Conservation (phyloP, 2,329 filamentous ascomycete genomes). For the Ophiocordyceps robertsii region DNA sequence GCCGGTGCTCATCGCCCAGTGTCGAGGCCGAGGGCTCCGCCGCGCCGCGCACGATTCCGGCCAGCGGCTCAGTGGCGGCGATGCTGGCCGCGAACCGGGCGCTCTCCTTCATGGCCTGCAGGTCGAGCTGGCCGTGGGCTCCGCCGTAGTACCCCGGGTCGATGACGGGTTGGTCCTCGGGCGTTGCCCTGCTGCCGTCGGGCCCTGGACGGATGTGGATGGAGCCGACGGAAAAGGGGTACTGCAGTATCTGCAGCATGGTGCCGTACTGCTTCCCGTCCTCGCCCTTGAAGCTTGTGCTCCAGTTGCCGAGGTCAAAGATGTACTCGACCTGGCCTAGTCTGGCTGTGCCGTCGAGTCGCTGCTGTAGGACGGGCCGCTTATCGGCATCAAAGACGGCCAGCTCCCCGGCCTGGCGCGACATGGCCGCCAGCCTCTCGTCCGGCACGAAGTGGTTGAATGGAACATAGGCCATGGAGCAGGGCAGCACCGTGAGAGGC, state of each 20-base stretch:
- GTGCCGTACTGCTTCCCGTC: constrained; percentile 30
- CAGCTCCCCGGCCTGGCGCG: constrained; percentile 8
- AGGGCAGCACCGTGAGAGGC: constrained; percentile 23
- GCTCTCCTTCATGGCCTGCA: constrained; percentile 27
- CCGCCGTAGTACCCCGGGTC: constrained; percentile 28
- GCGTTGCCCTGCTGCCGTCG: constrained; percentile 4
- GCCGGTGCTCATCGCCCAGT: constrained; percentile 4
- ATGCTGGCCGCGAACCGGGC: constrained; percentile 26
- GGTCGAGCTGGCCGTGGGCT: constrained; percentile 23
- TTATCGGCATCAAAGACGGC: constrained; percentile 10
- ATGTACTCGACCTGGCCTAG: constrained; percentile 35
- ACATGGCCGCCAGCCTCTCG: constrained; percentile 9
- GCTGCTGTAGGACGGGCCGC: constrained; percentile 15
- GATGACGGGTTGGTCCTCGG: constrained; percentile 19
- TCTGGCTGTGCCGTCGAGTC: constrained; percentile 15
- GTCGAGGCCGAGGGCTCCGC: constrained; percentile 10
- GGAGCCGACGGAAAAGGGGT: constrained; percentile 34
- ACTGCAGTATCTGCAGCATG: constrained; percentile 35
- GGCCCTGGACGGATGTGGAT: constrained; percentile 25
- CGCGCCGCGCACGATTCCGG: constrained; percentile 19
- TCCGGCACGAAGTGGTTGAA: constrained; percentile 18
- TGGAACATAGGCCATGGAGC: constrained; percentile 28
- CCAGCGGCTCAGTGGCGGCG: constrained; percentile 20
- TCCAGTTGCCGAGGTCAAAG: constrained; percentile 35
- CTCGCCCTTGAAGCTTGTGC: constrained; percentile 18